phyloP scores from a whole-genome alignment of 2,329 filamentous ascomycete species.

The Penicillium polonicum region DNA sequence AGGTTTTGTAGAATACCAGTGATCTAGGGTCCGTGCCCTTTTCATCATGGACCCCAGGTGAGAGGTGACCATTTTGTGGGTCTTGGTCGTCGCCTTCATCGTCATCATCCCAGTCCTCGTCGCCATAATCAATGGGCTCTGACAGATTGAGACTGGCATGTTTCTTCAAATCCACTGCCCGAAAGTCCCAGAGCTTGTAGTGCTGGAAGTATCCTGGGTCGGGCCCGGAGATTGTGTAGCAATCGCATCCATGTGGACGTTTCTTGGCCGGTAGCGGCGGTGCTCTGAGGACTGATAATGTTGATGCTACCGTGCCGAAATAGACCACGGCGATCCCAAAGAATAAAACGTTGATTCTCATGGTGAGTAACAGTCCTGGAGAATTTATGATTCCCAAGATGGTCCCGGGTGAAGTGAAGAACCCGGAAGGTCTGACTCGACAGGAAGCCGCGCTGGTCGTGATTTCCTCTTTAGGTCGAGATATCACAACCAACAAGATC shows the following conservation, averaged over 20 bases:
- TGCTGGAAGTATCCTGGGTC: constrained; percentile 50
- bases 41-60: background rate
- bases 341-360: constrained; percentile 7
- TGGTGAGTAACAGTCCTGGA: constrained; percentile 1
- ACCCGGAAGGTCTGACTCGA: background rate
- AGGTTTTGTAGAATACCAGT: constrained; percentile 33
- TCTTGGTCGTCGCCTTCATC: constrained; percentile 7
- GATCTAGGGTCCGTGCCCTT: constrained; percentile 17
- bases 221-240: constrained; percentile 47
- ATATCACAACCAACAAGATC: too few species aligned
- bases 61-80: constrained; percentile 1
- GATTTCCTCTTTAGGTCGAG: background rate
- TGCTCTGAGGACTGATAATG: background rate
- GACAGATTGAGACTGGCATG: constrained; percentile 16
- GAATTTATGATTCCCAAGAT: background rate
- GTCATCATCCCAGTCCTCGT: constrained; percentile 13
- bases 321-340: constrained; percentile 9
- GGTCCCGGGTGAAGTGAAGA: background rate
- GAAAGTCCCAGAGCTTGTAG: constrained; percentile 55
- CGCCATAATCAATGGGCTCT: constrained; percentile 20
- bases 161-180: constrained; percentile 40
- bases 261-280: constrained; percentile 4
- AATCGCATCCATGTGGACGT: constrained; percentile 41
- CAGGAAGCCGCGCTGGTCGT: background rate
- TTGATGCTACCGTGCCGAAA: constrained; percentile 1